Conservation (phyloP, 805 yeast species). For the Ascoidea rubescens region DNA sequence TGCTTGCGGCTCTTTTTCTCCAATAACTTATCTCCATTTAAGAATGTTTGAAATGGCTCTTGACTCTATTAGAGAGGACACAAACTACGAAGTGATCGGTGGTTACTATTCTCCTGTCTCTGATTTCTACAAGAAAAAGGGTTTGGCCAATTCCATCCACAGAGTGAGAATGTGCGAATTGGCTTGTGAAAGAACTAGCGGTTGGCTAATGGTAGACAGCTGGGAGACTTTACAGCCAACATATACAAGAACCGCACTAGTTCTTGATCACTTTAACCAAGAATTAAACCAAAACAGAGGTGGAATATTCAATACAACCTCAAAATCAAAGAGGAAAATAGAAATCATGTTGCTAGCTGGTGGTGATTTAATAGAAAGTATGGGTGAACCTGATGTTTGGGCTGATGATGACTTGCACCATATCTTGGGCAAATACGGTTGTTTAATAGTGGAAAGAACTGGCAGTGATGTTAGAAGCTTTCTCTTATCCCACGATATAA, state of each 20-base stretch:
- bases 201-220: constrained; percentile 98
- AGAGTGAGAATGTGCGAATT: constrained; percentile 96
- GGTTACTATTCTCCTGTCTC: constrained; percentile 93
- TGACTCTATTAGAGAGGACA: constrained; percentile 82
- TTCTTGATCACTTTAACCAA: constrained; percentile 90
- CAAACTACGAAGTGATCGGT: constrained; percentile 89
- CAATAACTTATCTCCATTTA: constrained; percentile 85
- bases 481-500: constrained; percentile 83
- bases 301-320: constrained; percentile 53
- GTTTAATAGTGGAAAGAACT: constrained; percentile 91
- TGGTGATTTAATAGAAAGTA: constrained; percentile 91
- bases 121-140: constrained; percentile 87
- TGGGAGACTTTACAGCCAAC: constrained; percentile 93
- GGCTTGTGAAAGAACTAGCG: constrained; percentile 91
- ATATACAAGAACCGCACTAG: constrained; percentile 89
- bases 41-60: constrained; percentile 99
- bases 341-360: constrained; percentile 95
- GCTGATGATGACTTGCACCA: constrained; percentile 92
- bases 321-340: constrained; percentile 58
- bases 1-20: constrained; percentile 96
- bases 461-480: constrained; percentile 93
- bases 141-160: constrained; percentile 77
- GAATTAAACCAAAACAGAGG: constrained; percentile 66
- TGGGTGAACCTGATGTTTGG: constrained; percentile 99
- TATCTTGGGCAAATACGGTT: constrained; percentile 90